Base-by-base conservation (phyloP, 2,329 filamentous ascomycete genomes). In the Escovopsis sp. region DNA sequence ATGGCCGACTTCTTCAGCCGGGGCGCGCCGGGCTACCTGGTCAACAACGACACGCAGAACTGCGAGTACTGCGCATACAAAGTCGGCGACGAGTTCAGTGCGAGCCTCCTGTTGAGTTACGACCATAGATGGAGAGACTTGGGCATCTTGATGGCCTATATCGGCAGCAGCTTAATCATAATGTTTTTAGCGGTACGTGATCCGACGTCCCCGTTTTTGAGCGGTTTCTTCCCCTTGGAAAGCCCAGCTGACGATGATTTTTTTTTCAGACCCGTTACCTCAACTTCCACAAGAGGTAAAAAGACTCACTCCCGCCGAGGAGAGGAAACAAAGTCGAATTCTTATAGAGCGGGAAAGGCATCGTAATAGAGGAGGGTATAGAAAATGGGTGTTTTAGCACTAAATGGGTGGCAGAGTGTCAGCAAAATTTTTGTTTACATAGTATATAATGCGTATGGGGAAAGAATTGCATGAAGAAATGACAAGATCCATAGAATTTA, bases 61-160 rank as follows among this genome's bases (percentile, higher is more conserved):
- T 94, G 87, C 63, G 66, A 81, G 53, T 94, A 93, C 64, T 94
- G 87, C 55, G 83, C 85, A 1, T 93, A 77, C 64, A 78, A 73
- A 47, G 65, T 84, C 11, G 87, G 86, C 28, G 82, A 94, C 49
- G 70, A 94, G 63, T 94, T 89, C 55, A 93, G 84, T 56, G 56
- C 65, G 42, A 69, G 75, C 0, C 69, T 93, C 15, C 70, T 72
- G 3, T 72, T 93, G 53, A 65, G 63, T 3, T 94, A 80, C 52
- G 64, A 66, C 36, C 62, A 83, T 49, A 67, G 86, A 12, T 94
- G 86, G 86, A 73, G 86, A 43, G 85, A 94, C 51, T 45, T 91
- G 44, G 87, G 85, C 2, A 93, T 94, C 47, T 81, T 80, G 51
- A 51, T 73, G 30, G 81, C 79, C 1, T 94, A 87, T 55, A 71